Conservation (phyloP, 2,329 filamentous ascomycete genomes). For the Chlorencoelia australis region DNA sequence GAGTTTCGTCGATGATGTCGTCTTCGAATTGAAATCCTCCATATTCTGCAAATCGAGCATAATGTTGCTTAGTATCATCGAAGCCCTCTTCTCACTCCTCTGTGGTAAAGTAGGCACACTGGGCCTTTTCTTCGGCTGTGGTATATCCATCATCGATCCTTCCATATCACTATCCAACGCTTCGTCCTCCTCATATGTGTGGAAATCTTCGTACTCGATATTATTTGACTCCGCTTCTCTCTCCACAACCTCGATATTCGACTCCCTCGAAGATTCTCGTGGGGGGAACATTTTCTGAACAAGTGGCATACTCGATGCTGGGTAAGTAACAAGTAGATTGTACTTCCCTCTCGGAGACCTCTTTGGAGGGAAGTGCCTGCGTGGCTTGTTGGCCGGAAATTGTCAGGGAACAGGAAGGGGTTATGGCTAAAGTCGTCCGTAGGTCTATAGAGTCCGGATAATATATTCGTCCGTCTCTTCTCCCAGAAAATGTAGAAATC, state of each 20-base stretch:
- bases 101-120: slow-evolving; percentile 18
- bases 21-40: slow-evolving; percentile 10
- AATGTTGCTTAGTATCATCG: slow-evolving; percentile 18
- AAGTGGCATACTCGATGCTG: slow-evolving; percentile 16
- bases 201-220: slow-evolving; percentile 15
- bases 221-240: slow-evolving; percentile 7
- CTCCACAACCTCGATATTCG: slow-evolving; percentile 4
- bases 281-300: slow-evolving; percentile 16
- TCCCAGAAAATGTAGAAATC: too few relatives aligned
- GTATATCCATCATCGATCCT: slow-evolving; percentile 16
- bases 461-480: too few relatives aligned
- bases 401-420: too few relatives aligned
- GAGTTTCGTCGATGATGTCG: slow-evolving; percentile 11
- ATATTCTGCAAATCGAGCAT: slow-evolving; percentile 21
- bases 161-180: slow-evolving; percentile 23
- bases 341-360: too few relatives aligned
- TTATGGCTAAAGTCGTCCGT: too few relatives aligned
- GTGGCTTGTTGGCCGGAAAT: too few relatives aligned
- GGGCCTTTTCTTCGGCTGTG: slow-evolving; percentile 15
- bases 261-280: slow-evolving; percentile 13
- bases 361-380: too few relatives aligned
- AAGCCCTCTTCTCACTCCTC: slow-evolving; percentile 19
- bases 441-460: too few relatives aligned
- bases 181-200: slow-evolving; percentile 17
- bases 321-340: slow-evolving; percentile 6